Conservation (phyloP, 495 filamentous ascomycete species). For the Cercophora newfieldiana region DNA sequence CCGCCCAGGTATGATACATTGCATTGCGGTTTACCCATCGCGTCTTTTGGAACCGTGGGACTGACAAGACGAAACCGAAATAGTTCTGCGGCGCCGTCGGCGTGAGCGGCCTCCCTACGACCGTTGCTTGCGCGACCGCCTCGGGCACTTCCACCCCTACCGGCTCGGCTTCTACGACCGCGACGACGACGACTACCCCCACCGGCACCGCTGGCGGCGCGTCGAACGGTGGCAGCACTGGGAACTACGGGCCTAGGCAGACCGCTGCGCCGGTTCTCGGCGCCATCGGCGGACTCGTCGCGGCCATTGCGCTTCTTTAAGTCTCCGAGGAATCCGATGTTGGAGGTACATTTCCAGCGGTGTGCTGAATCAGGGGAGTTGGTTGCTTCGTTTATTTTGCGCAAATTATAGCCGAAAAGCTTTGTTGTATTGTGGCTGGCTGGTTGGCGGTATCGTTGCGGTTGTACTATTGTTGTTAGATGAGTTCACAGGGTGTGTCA, state of each 20-base stretch:
- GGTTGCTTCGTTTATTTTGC: not conserved
- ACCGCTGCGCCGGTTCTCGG: constrained; percentile 32
- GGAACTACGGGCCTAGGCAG: constrained; percentile 28
- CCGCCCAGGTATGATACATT: constrained; percentile 23
- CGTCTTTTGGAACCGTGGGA: no score
- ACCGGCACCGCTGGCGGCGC: constrained; percentile 15
- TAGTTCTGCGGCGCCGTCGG: constrained; percentile 38
- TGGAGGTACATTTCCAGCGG: not conserved
- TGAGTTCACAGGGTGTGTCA: no score
- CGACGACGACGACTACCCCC: constrained; percentile 19
- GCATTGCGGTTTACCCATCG: not conserved
- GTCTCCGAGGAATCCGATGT: not conserved
- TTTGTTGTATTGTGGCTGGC: not conserved
- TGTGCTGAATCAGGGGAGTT: not conserved
- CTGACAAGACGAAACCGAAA: not conserved
- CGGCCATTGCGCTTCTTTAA: constrained; percentile 36
- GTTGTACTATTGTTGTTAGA: not conserved
- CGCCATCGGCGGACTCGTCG: constrained; percentile 36
- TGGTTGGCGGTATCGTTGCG: not conserved
- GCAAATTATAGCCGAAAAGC: not conserved
- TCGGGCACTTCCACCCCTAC: constrained; percentile 23
- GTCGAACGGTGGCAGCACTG: constrained; percentile 14
- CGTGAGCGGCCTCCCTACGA: constrained; percentile 38
- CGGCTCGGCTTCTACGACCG: constrained; percentile 23
- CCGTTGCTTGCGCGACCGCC: constrained; percentile 33